Base-by-base conservation (phyloP, 2,329 filamentous ascomycete species). In the Macrophomina pseudophaseolina region DNA sequence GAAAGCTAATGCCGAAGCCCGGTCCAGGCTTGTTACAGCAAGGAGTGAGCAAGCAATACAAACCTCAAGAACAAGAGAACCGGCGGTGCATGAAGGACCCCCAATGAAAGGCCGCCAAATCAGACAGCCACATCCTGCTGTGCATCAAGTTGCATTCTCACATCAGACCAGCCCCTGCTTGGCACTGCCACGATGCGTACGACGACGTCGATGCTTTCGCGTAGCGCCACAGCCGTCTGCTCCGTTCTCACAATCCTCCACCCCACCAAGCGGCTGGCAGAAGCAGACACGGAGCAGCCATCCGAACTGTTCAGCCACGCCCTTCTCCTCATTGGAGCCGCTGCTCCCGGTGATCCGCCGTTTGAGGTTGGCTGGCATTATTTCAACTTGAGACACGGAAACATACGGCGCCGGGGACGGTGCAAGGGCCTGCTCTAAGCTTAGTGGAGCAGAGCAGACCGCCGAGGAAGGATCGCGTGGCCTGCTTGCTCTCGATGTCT, bases 171-270 rank as follows among this genome's bases (percentile, higher is more conserved):
- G 3, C 9, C 44, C 42, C 32, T 49, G 44, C 32, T 33, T 38
- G 16, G 8, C 12, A 38, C 30, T n/a, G 23, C 0, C 23, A 28
- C n/a, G 44, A 12, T 49, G 58, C n/a, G 32, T 32, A 16, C 58
- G 7, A 38, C 9, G 44, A 23, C 42, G 7, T 23, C 9, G 44
- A 38, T 23, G 58, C 9, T 16, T 33, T 18, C 30, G 58, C 7
- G 58, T 62, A 23, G 23, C 23, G 23, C 23, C 23, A 23, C 23
- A 23, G 72, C 72, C 1, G 71, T 70, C 2, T 75, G 84, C 12
- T 77, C 77, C 1, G 66, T 73, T 4, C 80, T 80, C 54, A 82
- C 82, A 0, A 71, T 84, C 5, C 72, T 86, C 6, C 73, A 81
- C 14, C 80, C 81, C 52, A 66, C 76, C 76, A 38, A 72, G 73